Base-by-base conservation (phyloP, 768 basidiomycete species). In the Boletus vinaceobasis region DNA sequence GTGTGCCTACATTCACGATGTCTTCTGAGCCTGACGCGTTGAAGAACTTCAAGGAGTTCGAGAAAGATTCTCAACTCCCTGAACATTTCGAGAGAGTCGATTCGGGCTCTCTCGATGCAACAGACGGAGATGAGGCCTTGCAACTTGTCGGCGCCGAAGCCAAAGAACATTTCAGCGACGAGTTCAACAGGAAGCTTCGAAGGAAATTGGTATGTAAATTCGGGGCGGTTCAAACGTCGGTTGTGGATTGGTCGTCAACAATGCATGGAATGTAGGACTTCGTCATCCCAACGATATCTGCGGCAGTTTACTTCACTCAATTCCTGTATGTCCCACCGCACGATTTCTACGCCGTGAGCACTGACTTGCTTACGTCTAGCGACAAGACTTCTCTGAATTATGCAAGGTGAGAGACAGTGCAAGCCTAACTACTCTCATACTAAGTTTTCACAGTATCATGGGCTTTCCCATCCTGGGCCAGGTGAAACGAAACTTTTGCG, bases 301-400 rank as follows among this genome's bases (percentile, higher is more conserved):
- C 84, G 2, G 81, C 83, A 3, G 84, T 86, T 13, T 87, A 86
- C 66, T 87, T 87, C 63, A 83, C 81, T 1, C 83, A 87, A 60
- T 86, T 80, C 60, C 64, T 86, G 82, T 86, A 62, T 50, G 80
- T 57, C 19, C 26, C 43, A 15, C 13, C 19, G n/a, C 19, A 48
- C 39, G 7, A 31, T 26, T 19, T 42, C 15, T 31, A 26, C 43
- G 21, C 14, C 29, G 15, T 10, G 19, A 17, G 13, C 5, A 11
- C 43, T 67, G 26, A 61, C 43, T 17, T 39, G 43, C 48, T 42
- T 52, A 4, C 37, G 33, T 53, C 6, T 53, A 85, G 84, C 54
- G 86, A 87, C 66, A 88, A 87, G 74, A 85, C 84, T 5, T 80
- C 83, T 13, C 65, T 86, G 37, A 86, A 85, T 64, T 86, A 86